Evolutionary conservation across 257 asterid species (phyloP).

Genomic region (Jacaranda mimosifolia): DNA sequence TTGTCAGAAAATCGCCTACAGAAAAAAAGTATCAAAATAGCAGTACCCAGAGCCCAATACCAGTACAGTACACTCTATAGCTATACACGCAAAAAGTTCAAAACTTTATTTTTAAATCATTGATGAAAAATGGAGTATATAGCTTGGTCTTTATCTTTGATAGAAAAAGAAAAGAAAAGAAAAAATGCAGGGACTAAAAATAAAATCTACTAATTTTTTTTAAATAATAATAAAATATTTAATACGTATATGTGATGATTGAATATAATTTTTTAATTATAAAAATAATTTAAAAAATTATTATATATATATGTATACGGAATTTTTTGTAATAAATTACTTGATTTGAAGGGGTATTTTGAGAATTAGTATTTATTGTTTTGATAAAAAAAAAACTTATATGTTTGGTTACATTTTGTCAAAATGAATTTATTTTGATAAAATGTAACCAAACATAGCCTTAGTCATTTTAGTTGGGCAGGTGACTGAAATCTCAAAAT

Average conservation of each 20-base stretch:
- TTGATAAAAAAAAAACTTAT: too few species aligned
- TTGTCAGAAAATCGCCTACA: conserved; percentile 39
- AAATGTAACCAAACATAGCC: conserved; percentile 6
- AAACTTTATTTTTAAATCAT: neutral
- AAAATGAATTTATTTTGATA: too few species aligned
- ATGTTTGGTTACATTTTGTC: too few species aligned
- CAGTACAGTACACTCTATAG: conserved; percentile 21
- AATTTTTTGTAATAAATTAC: too few species aligned
- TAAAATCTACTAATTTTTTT: too few species aligned
- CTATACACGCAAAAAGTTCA: conserved; percentile 11
- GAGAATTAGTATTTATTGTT: too few species aligned
- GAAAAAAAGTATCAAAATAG: conserved; percentile 31
- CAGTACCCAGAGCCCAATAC: conserved; percentile 27
- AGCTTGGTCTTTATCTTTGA: conserved; percentile 32
- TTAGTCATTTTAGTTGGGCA: conserved; percentile 34
- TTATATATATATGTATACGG: too few species aligned
- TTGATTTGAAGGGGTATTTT: too few species aligned
- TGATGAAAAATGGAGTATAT: conserved; percentile 21
- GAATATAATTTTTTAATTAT: too few species aligned
- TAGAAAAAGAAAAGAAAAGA: neutral
- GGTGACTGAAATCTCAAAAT: conserved; percentile 50
- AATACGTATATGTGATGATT: too few species aligned
- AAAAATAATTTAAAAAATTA: too few species aligned
- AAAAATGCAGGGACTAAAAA: conserved; percentile 25
- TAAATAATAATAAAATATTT: too few species aligned